These are phyloP conservation scores for Fistulinella prunicolor DNA, from an alignment of 768 basidiomycete species.

Conservation along the genomic window DNA sequence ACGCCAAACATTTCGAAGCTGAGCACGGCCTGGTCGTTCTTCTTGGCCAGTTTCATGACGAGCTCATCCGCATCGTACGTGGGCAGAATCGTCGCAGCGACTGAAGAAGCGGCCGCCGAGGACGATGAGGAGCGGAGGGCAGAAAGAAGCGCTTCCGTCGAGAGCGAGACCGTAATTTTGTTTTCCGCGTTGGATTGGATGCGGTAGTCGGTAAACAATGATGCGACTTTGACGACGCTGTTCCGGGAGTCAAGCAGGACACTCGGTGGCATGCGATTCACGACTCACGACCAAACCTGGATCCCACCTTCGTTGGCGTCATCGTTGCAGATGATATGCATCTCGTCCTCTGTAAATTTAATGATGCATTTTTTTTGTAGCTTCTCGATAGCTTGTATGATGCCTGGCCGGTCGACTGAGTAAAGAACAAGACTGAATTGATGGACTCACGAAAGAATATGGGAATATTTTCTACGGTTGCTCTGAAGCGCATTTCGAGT, in stretches of 20 bases:
- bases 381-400: constrained; percentile 80
- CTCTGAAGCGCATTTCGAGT: constrained; percentile 57
- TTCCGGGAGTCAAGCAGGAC: constrained; percentile 6
- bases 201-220: constrained; percentile 72
- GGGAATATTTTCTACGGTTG: constrained; percentile 54
- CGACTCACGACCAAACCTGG: constrained; percentile 77
- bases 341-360: constrained; percentile 67
- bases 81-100: constrained; percentile 29
- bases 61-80: constrained; percentile 59
- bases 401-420: constrained; percentile 40
- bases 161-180: constrained; percentile 72
- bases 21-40: constrained; percentile 73
- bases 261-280: constrained; percentile 28
- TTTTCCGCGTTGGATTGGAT: constrained; percentile 86
- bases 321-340: constrained; percentile 81
- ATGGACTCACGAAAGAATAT: constrained; percentile 50
- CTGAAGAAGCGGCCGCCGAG: constrained; percentile 41
- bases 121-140: constrained; percentile 66
- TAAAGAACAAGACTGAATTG: not conserved
- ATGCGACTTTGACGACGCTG: constrained; percentile 63
- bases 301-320: constrained; percentile 80
- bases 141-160: constrained; percentile 69
- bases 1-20: constrained; percentile 71
- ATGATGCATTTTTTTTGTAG: constrained; percentile 83
- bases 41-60: constrained; percentile 84